phyloP scores from a whole-genome alignment of 768 basidiomycete species.

The Tricholoma matsutake region DNA sequence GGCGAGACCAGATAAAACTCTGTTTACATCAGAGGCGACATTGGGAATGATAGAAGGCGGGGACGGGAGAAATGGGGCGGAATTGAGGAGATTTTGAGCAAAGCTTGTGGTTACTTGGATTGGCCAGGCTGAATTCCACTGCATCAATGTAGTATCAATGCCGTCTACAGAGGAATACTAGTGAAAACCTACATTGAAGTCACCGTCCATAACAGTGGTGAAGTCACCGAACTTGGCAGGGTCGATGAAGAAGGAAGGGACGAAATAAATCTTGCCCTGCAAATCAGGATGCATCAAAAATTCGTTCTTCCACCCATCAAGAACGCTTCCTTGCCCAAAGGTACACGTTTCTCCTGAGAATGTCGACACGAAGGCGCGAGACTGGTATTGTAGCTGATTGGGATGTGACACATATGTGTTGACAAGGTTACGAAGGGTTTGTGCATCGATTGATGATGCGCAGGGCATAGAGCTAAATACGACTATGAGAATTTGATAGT shows the following conservation, averaged over 20 bases:
- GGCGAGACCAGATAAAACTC: neutral
- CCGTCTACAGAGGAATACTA: neutral
- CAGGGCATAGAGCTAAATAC: constrained; percentile 52
- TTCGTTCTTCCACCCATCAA: constrained; percentile 55
- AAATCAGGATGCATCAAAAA: constrained; percentile 47
- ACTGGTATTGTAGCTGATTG: constrained; percentile 49
- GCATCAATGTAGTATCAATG: constrained; percentile 8
- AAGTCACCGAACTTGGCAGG: constrained; percentile 47
- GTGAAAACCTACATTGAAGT: constrained; percentile 49
- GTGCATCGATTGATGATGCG: constrained; percentile 42
- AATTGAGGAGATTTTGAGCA: constrained; percentile 29
- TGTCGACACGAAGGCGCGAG: constrained; percentile 59
- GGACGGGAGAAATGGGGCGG: constrained; percentile 5
- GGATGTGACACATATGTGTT: constrained; percentile 50
- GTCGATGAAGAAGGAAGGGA: constrained; percentile 69
- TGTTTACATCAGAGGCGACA: neutral
- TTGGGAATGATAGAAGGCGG: constrained; percentile 2
- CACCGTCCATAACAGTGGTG: constrained; percentile 49
- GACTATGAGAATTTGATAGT: neutral
- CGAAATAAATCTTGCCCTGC: constrained; percentile 53
- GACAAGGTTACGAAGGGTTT: constrained; percentile 51
- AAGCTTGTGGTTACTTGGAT: constrained; percentile 48
- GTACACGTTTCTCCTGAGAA: constrained; percentile 69
- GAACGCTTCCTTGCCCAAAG: constrained; percentile 54
- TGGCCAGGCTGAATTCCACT: constrained; percentile 87